Evolutionary conservation across 345 rosid species (phyloP), one percentile per base, ranked within the genome.

Genomic region (Camelina hispida): DNA sequence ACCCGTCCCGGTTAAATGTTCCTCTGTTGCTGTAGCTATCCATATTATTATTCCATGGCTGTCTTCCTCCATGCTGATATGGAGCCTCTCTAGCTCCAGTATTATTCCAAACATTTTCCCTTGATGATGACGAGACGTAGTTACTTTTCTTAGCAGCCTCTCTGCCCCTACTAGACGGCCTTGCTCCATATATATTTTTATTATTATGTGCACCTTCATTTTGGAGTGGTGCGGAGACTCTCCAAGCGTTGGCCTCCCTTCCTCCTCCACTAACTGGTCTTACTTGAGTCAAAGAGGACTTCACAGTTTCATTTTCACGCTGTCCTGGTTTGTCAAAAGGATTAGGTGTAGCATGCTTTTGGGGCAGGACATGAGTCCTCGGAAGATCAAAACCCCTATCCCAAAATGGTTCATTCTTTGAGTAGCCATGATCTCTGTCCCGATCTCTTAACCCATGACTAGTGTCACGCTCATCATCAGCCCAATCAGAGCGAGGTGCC

Each of bases 391-490:
- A 88, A 85, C 85, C 89, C 48, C 83, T 82, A 37, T 94, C 96
- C 97, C 95, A 85, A 55, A 65, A 87, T 62, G 85, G 83, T 57
- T 90, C 98, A 69, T 54, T 81, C 69, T 83, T 93, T 2, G 86
- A 69, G 78, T 84, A 85, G 15, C 88, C 88, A 68, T 81, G 73
- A 73, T 87, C 96, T 57, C 87, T 94, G 68, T 85, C 87, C 28
- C 84, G 67, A 46, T 89, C 88, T 50, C 79, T 68, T 75, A 90
- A 83, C 59, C 87, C 87, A 69, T 77, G 88, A 72, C 98, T 82
- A 35, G 96, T 93, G 69, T 96, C 99, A 72, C 97, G 98, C 79
- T 96, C 99, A 83, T 96, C 99, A 83, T 96, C 99, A 67, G 93
- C 96, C 98, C 99, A 95, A 76, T 95, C 99, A 76, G 96, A 95